Base-by-base conservation (phyloP, 2,329 filamentous ascomycete species). In the Ascosphaera apis region DNA sequence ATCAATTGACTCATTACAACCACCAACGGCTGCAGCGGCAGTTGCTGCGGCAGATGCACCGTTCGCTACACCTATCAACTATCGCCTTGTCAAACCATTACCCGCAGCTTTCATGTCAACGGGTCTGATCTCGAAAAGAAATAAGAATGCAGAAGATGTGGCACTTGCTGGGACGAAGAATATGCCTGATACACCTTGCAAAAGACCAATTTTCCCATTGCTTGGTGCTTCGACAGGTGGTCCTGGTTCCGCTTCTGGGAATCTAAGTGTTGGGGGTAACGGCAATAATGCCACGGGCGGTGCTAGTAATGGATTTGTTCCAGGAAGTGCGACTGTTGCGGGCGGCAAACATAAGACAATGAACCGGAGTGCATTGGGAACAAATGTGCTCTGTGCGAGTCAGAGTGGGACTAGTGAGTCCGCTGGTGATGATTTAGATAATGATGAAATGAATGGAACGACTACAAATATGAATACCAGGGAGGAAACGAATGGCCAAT, bases 111-210 rank as follows among this genome's bases (percentile, higher is more conserved):
- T 93, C 56, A 83, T 82, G 63, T 95, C 88, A 1, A 95, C 88
- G 1, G 84, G 86, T 1, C 62, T 98, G 18, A 76, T 98, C 37
- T 93, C 88, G 8, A 98, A 98, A 59, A 80, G 91, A 54, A 91
- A 88, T 48, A 75, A 80, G 39, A 75, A 80, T 51, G 69, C 75
- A 0, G 81, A 93, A 44, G 68, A 81, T 36, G 56, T 61, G 48
- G 42, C 53, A 36, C 54, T 60, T 27, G 61, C 60, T 16, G 58
- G 58, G 18, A 66, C 65, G 54, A 72, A 76, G 49, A 66, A 69
- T 19, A 84, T 91, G 64, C 86, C 88, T 1, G 88, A 95, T 50
- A 98, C 88, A 1, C 88, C 88, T 1, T 95, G 88, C 57, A 98
- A 95, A 61, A 83, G 88, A 50, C 74, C 77, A 6, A 31, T 35